Evolutionary conservation across 768 basidiomycete species (phyloP).

Genomic region (Collybia sordida): DNA sequence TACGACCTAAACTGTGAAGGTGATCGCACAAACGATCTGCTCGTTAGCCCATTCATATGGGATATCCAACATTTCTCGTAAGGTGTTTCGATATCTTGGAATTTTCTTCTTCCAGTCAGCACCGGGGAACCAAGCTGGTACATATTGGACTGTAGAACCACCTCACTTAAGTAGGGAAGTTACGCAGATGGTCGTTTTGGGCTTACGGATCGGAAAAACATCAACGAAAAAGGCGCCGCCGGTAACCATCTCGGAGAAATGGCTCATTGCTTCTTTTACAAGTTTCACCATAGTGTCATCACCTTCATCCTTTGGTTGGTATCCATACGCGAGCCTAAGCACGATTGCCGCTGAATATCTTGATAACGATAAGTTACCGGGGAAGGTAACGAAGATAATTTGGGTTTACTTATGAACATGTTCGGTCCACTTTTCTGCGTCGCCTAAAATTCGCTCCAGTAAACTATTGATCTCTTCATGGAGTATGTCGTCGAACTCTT

Average conservation of each 20-base stretch:
- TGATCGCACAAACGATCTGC: slow-evolving; percentile 41
- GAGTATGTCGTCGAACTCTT: slow-evolving; percentile 10
- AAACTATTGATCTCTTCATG: slow-evolving; percentile 11
- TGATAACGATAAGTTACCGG: no score
- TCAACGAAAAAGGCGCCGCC: slow-evolving; percentile 28
- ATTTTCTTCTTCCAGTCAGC: slow-evolving; percentile 24
- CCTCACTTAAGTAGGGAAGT: not conserved
- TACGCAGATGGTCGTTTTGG: no score
- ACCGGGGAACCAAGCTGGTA: slow-evolving; percentile 33
- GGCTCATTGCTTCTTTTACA: slow-evolving; percentile 21
- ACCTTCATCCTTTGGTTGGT: slow-evolving; percentile 5
- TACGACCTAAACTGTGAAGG: not conserved
- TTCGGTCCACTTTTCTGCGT: no score
- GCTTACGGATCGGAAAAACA: slow-evolving; percentile 22
- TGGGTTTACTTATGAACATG: no score
- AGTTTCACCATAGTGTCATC: slow-evolving; percentile 23
- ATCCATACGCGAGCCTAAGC: no score
- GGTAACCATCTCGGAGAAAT: slow-evolving; percentile 17
- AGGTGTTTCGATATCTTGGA: slow-evolving; percentile 5
- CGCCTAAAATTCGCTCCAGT: slow-evolving; percentile 1
- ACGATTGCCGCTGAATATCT: no score
- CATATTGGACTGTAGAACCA: slow-evolving; percentile 15
- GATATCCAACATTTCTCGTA: slow-evolving; percentile 15
- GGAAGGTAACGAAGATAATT: no score
- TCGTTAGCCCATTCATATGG: slow-evolving; percentile 45